These are phyloP conservation scores for Coniella lustricola DNA, from an alignment of 2,329 filamentous ascomycete genomes.

Conservation along the genomic window DNA sequence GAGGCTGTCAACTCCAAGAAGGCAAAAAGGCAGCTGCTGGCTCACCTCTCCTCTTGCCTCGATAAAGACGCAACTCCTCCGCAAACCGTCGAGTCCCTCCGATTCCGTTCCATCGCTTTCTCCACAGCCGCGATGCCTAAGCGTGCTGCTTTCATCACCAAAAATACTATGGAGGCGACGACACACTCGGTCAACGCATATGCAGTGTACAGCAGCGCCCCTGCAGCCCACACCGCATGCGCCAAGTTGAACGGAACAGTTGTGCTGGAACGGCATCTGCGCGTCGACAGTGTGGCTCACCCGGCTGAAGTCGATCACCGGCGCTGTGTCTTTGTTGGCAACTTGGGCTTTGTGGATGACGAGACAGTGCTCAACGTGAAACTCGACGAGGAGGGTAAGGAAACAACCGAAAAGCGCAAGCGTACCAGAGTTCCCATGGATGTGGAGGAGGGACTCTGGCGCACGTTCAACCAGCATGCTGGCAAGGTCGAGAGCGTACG, in stretches of 20 bases:
- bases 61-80: slow-evolving; percentile 41
- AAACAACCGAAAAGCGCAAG: slow-evolving; percentile 55
- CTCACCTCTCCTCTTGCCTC: slow-evolving; percentile 73
- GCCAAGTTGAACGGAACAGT: slow-evolving; percentile 74
- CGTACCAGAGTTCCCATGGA: slow-evolving; percentile 71
- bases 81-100: slow-evolving; percentile 80
- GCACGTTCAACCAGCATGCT: slow-evolving; percentile 62
- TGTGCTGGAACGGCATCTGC: slow-evolving; percentile 78
- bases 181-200: slow-evolving; percentile 94
- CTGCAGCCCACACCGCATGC: slow-evolving; percentile 70
- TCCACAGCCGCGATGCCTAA: slow-evolving; percentile 72
- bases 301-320: slow-evolving; percentile 75
- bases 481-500: slow-evolving; percentile 90
- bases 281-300: slow-evolving; percentile 86
- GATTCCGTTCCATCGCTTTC: slow-evolving; percentile 91
- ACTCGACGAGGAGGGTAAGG: slow-evolving; percentile 57
- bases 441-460: slow-evolving; percentile 88
- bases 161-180: slow-evolving; percentile 82
- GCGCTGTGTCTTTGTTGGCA: slow-evolving; percentile 92
- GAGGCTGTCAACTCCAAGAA: slow-evolving; percentile 76
- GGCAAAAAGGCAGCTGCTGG: slow-evolving; percentile 68
- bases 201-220: slow-evolving; percentile 71
- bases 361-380: slow-evolving; percentile 64
- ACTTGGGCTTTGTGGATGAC: slow-evolving; percentile 92
- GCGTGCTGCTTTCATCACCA: slow-evolving; percentile 88